phyloP scores from a whole-genome alignment of 2,329 filamentous ascomycete species.

The Dendrostoma leiphaemia region DNA sequence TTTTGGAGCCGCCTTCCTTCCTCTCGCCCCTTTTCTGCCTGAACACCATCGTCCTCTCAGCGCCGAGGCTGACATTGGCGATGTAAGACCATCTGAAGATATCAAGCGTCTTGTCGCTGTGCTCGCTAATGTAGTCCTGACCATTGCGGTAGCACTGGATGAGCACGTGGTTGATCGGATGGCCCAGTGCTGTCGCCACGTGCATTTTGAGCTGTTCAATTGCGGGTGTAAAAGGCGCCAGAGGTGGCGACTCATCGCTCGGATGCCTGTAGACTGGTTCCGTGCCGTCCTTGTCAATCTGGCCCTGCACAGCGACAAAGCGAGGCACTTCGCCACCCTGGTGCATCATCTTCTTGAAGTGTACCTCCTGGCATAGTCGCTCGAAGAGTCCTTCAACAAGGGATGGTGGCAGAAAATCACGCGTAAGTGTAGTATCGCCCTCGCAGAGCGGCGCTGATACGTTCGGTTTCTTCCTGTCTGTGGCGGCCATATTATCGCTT shows the following conservation, averaged over 20 bases:
- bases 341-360: conserved; percentile 91
- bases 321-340: conserved; percentile 88
- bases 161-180: conserved; percentile 83
- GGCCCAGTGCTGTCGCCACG: conserved; percentile 72
- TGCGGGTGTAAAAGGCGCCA: conserved; percentile 72
- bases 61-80: conserved; percentile 91
- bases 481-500: conserved; percentile 17
- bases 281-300: conserved; percentile 63
- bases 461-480: conserved; percentile 20
- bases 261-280: conserved; percentile 95
- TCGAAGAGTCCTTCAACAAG: conserved; percentile 64
- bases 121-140: conserved; percentile 90
- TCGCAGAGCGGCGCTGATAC: conserved; percentile 63
- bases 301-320: conserved; percentile 85
- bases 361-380: conserved; percentile 69
- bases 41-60: conserved; percentile 84
- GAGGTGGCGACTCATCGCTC: conserved; percentile 78
- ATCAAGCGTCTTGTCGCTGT: conserved; percentile 95
- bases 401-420: conserved; percentile 62
- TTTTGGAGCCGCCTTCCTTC: conserved; percentile 24
- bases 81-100: conserved; percentile 79
- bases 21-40: conserved; percentile 70
- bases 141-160: conserved; percentile 92
- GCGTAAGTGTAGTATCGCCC: conserved; percentile 74
- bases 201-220: conserved; percentile 66